Percentiles rank a stretch among this genome's conserved stretches.
Evolutionary conservation across 441 rosid genomes (phyloP).

Genomic region (Codiaeum variegatum): DNA sequence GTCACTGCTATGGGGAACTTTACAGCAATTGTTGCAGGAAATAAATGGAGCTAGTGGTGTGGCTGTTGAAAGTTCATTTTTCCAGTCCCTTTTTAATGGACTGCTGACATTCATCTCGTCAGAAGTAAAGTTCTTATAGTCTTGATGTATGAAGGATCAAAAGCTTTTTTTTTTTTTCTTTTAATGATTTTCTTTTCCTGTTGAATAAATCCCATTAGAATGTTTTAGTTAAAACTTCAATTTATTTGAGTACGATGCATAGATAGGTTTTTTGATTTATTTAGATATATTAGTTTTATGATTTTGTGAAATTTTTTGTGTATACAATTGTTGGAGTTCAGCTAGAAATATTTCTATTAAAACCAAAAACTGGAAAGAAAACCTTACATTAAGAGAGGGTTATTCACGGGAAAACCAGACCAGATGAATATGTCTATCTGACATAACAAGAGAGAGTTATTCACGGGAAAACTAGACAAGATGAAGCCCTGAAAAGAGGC

Average conservation of each 20-base stretch:
- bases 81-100: conserved; percentile 80
- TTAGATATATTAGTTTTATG: neutral
- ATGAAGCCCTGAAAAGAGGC: too few relatives aligned
- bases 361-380: neutral
- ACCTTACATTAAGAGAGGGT: neutral
- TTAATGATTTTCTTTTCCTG: neutral
- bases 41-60: conserved; percentile 92
- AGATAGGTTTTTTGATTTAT: neutral
- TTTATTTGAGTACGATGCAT: too few relatives aligned
- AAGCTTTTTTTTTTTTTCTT: neutral
- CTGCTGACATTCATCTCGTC: conserved; percentile 18
- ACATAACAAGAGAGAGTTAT: too few relatives aligned
- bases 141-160: neutral
- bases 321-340: neutral
- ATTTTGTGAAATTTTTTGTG: neutral
- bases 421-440: too few relatives aligned
- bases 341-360: neutral
- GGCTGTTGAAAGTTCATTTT: conserved; percentile 74
- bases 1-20: conserved; percentile 64
- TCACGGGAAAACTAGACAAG: too few relatives aligned
- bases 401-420: too few relatives aligned
- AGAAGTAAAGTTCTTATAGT: conserved; percentile 3
- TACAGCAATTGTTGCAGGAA: conserved; percentile 82
- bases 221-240: neutral
- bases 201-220: neutral